phyloP scores from a whole-genome alignment of 768 basidiomycete genomes.

The Royoungia palumana region DNA sequence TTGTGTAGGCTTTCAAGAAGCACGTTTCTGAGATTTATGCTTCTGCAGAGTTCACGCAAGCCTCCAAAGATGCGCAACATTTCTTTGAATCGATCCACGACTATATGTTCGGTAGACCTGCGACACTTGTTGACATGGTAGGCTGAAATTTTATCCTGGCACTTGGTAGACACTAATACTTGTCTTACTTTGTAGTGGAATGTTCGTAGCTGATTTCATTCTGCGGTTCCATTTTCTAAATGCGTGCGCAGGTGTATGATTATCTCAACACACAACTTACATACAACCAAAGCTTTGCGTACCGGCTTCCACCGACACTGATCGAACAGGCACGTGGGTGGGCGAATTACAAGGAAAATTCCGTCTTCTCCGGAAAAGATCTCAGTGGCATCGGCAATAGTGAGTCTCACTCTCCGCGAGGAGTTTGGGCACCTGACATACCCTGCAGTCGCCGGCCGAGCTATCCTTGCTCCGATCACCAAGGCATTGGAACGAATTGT shows the following conservation, averaged over 20 bases:
- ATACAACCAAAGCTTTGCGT: slow-evolving; percentile 80
- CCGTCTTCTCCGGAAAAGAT: slow-evolving; percentile 63
- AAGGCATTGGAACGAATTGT: slow-evolving; percentile 71
- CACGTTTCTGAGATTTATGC: slow-evolving; percentile 60
- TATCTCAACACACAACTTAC: slow-evolving; percentile 73
- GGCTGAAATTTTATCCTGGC: slow-evolving; percentile 22
- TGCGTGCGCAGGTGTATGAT: slow-evolving; percentile 57
- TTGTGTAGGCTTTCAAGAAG: slow-evolving; percentile 55
- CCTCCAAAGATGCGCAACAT: slow-evolving; percentile 49
- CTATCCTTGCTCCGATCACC: slow-evolving; percentile 69
- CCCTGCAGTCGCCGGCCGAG: slow-evolving; percentile 70
- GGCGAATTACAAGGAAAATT: slow-evolving; percentile 75
- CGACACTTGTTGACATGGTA: slow-evolving; percentile 63
- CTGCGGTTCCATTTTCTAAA: slow-evolving; percentile 10
- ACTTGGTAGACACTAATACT: slow-evolving; percentile 10
- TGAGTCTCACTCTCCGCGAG: slow-evolving; percentile 31
- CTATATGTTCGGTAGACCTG: slow-evolving; percentile 64
- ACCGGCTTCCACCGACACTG: slow-evolving; percentile 69
- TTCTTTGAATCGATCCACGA: slow-evolving; percentile 67
- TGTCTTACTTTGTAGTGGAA: slow-evolving; percentile 57
- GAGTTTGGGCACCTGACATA: not conserved
- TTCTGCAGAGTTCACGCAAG: slow-evolving; percentile 62
- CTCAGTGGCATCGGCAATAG: slow-evolving; percentile 74
- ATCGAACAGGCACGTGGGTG: slow-evolving; percentile 69
- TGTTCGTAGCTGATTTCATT: slow-evolving; percentile 39